Percentiles rank a stretch among this genome's conserved stretches.
phyloP scores from a whole-genome alignment of 2,329 filamentous ascomycete species.

The Exutisphaerella laricina region DNA sequence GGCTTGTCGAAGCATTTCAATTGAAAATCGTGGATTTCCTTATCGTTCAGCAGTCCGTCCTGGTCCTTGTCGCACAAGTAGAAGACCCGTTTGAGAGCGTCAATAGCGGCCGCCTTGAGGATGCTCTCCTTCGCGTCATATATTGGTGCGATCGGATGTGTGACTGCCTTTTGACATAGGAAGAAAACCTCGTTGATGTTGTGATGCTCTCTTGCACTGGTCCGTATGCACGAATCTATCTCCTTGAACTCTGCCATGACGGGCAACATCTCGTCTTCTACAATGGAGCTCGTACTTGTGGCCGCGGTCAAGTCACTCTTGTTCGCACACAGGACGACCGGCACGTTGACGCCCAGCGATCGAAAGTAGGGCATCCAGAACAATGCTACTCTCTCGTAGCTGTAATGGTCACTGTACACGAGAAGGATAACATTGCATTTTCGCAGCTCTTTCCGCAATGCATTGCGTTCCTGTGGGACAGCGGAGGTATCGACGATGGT shows the following conservation, averaged over 20 bases:
- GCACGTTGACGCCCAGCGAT: conserved; percentile 95
- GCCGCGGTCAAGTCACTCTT: conserved; percentile 80
- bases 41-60: conserved; percentile 83
- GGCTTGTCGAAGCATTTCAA: conserved; percentile 86
- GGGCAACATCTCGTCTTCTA: conserved; percentile 96
- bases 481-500: conserved; percentile 97
- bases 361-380: conserved; percentile 99
- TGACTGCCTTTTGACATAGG: conserved; percentile 95
- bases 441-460: conserved; percentile 85
- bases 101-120: conserved; percentile 83
- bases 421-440: conserved; percentile 96
- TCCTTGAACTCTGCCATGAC: conserved; percentile 82
- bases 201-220: conserved; percentile 83
- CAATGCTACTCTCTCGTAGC: conserved; percentile 91
- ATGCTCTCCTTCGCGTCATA: conserved; percentile 88
- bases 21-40: conserved; percentile 88
- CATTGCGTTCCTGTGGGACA: conserved; percentile 84
- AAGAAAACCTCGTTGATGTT: conserved; percentile 96
- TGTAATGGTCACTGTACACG: conserved; percentile 98
- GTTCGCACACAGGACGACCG: conserved; percentile 93
- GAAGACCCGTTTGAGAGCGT: conserved; percentile 83
- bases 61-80: conserved; percentile 96
- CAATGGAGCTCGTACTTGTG: conserved; percentile 71
- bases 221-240: conserved; percentile 95
- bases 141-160: conserved; percentile 89